phyloP scores from a whole-genome alignment of 208 protist species.

The Trypanosomatidae sp. region DNA sequence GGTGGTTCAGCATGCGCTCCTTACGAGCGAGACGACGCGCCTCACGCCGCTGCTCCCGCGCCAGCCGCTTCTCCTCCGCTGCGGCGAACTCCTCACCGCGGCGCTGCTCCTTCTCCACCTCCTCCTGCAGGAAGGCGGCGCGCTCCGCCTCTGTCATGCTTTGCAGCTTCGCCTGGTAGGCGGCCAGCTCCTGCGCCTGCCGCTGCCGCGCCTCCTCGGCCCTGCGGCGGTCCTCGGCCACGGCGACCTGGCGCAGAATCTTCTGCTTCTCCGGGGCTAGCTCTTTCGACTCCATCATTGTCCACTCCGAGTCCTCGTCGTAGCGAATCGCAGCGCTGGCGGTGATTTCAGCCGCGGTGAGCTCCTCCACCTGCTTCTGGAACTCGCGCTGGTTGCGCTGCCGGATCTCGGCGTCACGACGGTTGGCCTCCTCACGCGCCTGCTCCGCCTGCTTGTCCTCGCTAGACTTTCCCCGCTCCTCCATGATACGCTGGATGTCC shows the following conservation, averaged over 20 bases:
- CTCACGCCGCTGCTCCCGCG: slow-evolving; percentile 30
- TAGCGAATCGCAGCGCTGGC: slow-evolving; percentile 32
- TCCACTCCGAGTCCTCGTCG: slow-evolving; percentile 41
- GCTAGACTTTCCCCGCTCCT: slow-evolving; percentile 60
- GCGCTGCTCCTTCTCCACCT: slow-evolving; percentile 40
- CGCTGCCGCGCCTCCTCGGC: slow-evolving; percentile 46
- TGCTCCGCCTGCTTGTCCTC: slow-evolving; percentile 60
- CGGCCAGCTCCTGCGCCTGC: slow-evolving; percentile 39
- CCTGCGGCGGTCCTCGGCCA: slow-evolving; percentile 22
- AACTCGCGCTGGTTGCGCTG: slow-evolving; percentile 38
- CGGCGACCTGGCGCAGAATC: slow-evolving; percentile 33
- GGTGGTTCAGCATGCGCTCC: slow-evolving; percentile 32
- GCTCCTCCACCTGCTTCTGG: slow-evolving; percentile 31
- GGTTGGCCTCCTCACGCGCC: slow-evolving; percentile 28
- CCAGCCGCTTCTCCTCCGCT: slow-evolving; percentile 27
- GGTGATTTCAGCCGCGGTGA: slow-evolving; percentile 18
- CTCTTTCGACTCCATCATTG: slow-evolving; percentile 19
- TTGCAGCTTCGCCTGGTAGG: slow-evolving; percentile 48
- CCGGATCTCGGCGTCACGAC: slow-evolving; percentile 32
- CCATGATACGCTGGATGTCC: slow-evolving; percentile 67
- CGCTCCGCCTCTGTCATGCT: slow-evolving; percentile 44
- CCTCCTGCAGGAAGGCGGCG: slow-evolving; percentile 39
- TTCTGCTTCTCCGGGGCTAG: slow-evolving; percentile 27
- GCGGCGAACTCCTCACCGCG: slow-evolving; percentile 30
- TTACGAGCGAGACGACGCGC: slow-evolving; percentile 36